Evolutionary conservation across 169 alveolate genomes (phyloP), one percentile per base, ranked within the genome.

Genomic region (Plasmodium blacklocki): DNA sequence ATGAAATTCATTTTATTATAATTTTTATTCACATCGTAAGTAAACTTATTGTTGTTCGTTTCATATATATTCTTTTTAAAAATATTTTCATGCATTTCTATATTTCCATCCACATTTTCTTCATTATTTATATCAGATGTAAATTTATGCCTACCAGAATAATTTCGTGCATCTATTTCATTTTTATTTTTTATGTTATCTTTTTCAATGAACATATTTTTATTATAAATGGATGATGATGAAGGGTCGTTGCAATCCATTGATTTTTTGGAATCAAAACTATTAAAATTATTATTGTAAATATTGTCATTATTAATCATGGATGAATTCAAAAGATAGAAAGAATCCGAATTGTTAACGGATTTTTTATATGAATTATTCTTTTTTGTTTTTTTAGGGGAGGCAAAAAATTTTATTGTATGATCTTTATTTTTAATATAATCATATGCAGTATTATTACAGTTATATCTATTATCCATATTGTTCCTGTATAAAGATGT

Each of bases 381-480:
- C 32, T 73, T 86, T 71, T 67, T 86, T 47, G 43, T 59, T 86
- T 70, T 73, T 73, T 86, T 86, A 18, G 92, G 92, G 32, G 92
- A 86, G 52, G 92, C 86, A 72, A 86, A 72, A 70, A 86, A 86
- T 63, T 86, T 86, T 60, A 86, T 71, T 26, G 92, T 86, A 26
- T 86, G 71, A 15, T 86, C 92, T 67, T 86, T 86, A 50, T 86
- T 70, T 73, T 86, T 86, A 62, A 86, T 86, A 54, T 71, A 86
- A 86, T 86, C 92, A 56, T 45, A 59, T 86, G 92, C 87, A 0
- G 92, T 86, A 29, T 86, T 86, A 15, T 23, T 71, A 52, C 92
- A 86, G 26, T 86, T 86, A 66, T 72, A 86, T 72, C 63, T 86
- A 58, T 86, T 86, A 21, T 86, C 92, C 73, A 86, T 60, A 54